phyloP scores from a whole-genome alignment of 352 stramenopile genomes.

The Phytophthora niederhauseri region DNA sequence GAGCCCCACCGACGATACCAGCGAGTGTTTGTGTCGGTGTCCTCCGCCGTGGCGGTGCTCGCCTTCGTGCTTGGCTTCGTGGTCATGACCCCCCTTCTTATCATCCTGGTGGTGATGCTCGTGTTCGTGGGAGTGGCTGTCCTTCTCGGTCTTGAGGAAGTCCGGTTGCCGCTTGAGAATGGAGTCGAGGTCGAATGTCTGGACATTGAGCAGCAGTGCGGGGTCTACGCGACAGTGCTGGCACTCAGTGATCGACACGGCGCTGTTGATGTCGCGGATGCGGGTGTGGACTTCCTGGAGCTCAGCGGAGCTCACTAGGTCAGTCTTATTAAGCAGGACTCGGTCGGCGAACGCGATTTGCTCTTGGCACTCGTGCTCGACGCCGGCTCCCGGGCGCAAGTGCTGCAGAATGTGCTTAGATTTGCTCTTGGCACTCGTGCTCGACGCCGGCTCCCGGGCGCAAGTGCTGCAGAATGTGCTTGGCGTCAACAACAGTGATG shows the following conservation, averaged over 20 bases:
- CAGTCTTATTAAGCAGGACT: conserved; percentile 97
- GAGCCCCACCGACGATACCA: conserved; percentile 55
- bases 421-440: conserved; percentile 94
- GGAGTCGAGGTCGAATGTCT: conserved; percentile 55
- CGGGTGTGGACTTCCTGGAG: conserved; percentile 38
- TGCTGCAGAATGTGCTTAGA: conserved; percentile 93
- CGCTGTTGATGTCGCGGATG: conserved; percentile 58
- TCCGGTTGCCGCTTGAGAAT: conserved; percentile 57
- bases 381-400: conserved; percentile 58
- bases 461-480: conserved; percentile 89
- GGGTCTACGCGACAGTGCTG: conserved; percentile 55
- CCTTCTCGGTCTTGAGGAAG: conserved; percentile 49
- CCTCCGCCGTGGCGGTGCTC: conserved; percentile 29
- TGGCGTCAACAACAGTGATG: conserved; percentile 96
- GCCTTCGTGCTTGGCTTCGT: conserved; percentile 10
- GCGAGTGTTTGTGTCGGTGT: conserved; percentile 45
- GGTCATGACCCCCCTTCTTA: conserved; percentile 12
- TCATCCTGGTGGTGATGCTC: conserved; percentile 15
- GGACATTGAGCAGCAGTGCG: conserved; percentile 45
- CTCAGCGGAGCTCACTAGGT: conserved; percentile 91
- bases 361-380: conserved; percentile 90
- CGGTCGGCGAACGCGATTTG: conserved; percentile 97
- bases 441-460: conserved; percentile 57
- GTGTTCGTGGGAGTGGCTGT: conserved; percentile 14
- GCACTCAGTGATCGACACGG: conserved; percentile 54